These are phyloP conservation scores for Suhomyces bribrorum DNA, from an alignment of 1,139 yeast genomes.

Conservation along the genomic window DNA sequence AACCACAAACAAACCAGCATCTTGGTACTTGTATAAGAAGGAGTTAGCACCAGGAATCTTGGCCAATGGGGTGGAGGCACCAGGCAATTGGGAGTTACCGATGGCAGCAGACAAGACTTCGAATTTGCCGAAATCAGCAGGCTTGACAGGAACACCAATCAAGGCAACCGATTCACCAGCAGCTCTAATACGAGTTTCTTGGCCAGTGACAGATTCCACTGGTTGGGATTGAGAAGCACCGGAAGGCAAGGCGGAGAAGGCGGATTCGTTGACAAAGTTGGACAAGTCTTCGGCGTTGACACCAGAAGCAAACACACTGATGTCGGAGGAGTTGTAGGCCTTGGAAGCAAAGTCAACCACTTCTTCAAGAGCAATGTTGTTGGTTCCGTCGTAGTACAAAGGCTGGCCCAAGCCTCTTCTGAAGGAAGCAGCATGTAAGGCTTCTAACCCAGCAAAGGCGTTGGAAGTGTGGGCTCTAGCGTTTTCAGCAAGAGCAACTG, in stretches of 20 bases:
- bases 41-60: conserved; percentile 60
- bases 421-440: conserved; percentile 79
- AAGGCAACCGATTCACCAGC: conserved; percentile 70
- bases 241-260: conserved; percentile 63
- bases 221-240: conserved; percentile 54
- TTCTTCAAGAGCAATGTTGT: conserved; percentile 61
- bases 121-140: conserved; percentile 64
- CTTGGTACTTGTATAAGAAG: conserved; percentile 65
- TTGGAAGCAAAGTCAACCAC: conserved; percentile 66
- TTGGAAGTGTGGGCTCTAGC: conserved; percentile 53
- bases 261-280: conserved; percentile 65
- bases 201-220: conserved; percentile 57
- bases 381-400: conserved; percentile 68
- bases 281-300: conserved; percentile 71
- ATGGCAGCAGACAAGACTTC: conserved; percentile 74
- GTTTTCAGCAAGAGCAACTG: conserved; percentile 67
- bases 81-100: conserved; percentile 60
- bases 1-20: conserved; percentile 80
- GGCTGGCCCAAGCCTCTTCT: conserved; percentile 90
- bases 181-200: conserved; percentile 72
- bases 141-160: conserved; percentile 77
- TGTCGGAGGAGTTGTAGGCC: conserved; percentile 70
- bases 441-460: conserved; percentile 67
- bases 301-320: conserved; percentile 73
- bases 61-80: conserved; percentile 48